Conservation (phyloP, 2,329 filamentous ascomycete species). For the Corynespora cassiicola region DNA sequence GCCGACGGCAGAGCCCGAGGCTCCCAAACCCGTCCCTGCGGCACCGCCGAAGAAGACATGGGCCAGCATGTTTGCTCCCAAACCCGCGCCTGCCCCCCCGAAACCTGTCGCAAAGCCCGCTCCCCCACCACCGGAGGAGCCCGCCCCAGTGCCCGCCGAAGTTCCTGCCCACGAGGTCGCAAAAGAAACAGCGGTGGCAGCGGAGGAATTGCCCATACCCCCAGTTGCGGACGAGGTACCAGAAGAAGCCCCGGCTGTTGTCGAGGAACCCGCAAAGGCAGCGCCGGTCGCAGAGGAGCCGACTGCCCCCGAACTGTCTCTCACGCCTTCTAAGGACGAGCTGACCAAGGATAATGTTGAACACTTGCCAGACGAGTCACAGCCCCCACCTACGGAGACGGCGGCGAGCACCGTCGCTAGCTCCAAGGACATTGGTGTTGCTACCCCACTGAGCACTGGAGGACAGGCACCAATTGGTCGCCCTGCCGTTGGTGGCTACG, state of each 20-base stretch:
- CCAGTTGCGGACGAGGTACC: slow-evolving; percentile 46
- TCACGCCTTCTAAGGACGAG: slow-evolving; percentile 78
- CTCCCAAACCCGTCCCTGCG: slow-evolving; percentile 37
- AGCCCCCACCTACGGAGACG: slow-evolving; percentile 79
- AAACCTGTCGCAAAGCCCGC: slow-evolving; percentile 44
- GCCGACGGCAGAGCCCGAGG: slow-evolving; percentile 37
- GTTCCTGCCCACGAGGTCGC: slow-evolving; percentile 47
- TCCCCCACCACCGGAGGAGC: slow-evolving; percentile 46
- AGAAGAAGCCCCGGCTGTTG: slow-evolving; percentile 32
- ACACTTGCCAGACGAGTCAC: slow-evolving; percentile 82
- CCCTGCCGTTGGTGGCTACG: slow-evolving; percentile 74
- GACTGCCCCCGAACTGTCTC: slow-evolving; percentile 55
- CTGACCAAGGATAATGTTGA: slow-evolving; percentile 93
- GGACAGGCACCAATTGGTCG: slow-evolving; percentile 65
- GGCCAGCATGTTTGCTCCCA: slow-evolving; percentile 61
- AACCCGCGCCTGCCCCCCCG: slow-evolving; percentile 51
- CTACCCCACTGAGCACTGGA: slow-evolving; percentile 64
- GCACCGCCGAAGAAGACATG: slow-evolving; percentile 57
- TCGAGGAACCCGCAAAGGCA: slow-evolving; percentile 33
- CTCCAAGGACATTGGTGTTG: slow-evolving; percentile 71
- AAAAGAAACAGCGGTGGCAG: slow-evolving; percentile 43
- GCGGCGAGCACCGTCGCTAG: slow-evolving; percentile 89
- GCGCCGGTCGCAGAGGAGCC: slow-evolving; percentile 52
- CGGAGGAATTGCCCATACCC: slow-evolving; percentile 48
- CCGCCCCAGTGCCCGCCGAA: slow-evolving; percentile 37